Base-by-base conservation (phyloP, 345 rosid genomes). In the Ricinus communis region DNA sequence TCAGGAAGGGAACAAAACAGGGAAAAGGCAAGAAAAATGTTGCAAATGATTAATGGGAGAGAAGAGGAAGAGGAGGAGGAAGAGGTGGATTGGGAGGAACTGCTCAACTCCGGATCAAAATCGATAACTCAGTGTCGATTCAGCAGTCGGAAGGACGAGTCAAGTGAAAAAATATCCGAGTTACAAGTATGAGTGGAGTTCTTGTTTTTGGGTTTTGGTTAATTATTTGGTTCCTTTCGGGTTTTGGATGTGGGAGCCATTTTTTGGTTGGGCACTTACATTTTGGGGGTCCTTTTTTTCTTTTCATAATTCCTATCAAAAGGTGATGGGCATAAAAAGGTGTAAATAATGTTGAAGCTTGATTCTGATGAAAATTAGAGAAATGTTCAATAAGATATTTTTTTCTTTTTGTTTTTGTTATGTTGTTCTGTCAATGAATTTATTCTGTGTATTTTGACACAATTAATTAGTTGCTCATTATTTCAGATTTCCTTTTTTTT, bases 81-180 rank as follows among this genome's bases (percentile, higher is more conserved):
- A 27, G 83, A 76, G 66, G 74, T 86, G 67, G 86, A 90, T 74
- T 94, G 98, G 98, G 97, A 90, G 71, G 90, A 82, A 12, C 64
- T 92, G 84, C 87, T 95, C 1, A 86, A 87, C 47, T 82, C 89
- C 52, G 88, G 79, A 21, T 69, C 76, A 55, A 68, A 7, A 28
- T 1, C 41, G 16, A 47, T 4, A 41, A 75, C 51, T 72, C 77
- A 67, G 71, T 24, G 49, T 41, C 65, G 72, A 75, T 61, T 65
- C 67, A 76, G 77, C 28, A 75, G 73, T 1, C 76, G 60, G 8
- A 77, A 69, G 62, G 79, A 70, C 19, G 73, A 69, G 28, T 70
- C 85, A 0, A 28, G 74, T 63, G 74, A 45, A 15, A 82, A 85
- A 82, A 83, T 88, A 74, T 74, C 90, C 81, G 83, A 81, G 83